phyloP scores from a whole-genome alignment of 2,329 filamentous ascomycete genomes.

The Talaromyces sp. region DNA sequence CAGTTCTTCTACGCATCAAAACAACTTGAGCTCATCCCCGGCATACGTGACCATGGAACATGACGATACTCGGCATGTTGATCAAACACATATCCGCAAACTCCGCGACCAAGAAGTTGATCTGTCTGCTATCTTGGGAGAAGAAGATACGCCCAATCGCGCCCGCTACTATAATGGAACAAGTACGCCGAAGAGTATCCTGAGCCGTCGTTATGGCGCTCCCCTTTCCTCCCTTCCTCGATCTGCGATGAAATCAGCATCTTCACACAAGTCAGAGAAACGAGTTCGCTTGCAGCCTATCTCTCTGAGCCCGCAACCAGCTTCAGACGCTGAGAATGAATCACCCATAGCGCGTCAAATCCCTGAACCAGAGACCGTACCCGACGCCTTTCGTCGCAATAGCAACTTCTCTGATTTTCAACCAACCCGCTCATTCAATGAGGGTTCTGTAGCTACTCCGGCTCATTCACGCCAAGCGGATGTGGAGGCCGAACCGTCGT shows the following conservation, averaged over 20 bases:
- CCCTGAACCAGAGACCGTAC: slow-evolving; percentile 2
- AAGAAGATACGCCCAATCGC: slow-evolving; percentile 40
- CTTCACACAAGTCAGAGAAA: slow-evolving; percentile 21
- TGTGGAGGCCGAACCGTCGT: slow-evolving; percentile 28
- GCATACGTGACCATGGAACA: slow-evolving; percentile 33
- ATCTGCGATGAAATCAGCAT: slow-evolving; percentile 16
- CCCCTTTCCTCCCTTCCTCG: slow-evolving; percentile 15
- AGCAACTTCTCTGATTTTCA: slow-evolving; percentile 13
- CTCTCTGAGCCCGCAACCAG: slow-evolving; percentile 29
- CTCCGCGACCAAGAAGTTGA: slow-evolving; percentile 41
- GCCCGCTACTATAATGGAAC: slow-evolving; percentile 40
- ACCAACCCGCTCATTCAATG: slow-evolving; percentile 18
- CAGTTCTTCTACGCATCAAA: slow-evolving; percentile 26
- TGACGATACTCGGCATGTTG: slow-evolving; percentile 30
- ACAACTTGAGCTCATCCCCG: slow-evolving; percentile 30
- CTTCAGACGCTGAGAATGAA: slow-evolving; percentile 24
- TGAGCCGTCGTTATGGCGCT: slow-evolving; percentile 18
- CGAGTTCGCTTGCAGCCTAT: slow-evolving; percentile 26
- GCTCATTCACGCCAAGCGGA: slow-evolving; percentile 16
- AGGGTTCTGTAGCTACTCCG: slow-evolving; percentile 27
- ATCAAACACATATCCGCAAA: slow-evolving; percentile 36
- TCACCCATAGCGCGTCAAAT: slow-evolving; percentile 6
- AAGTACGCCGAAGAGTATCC: slow-evolving; percentile 32
- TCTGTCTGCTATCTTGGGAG: slow-evolving; percentile 34
- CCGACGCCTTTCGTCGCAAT: slow-evolving; percentile 11